Percentiles rank a stretch among this genome's conserved stretches.
Evolutionary conservation across 2,329 filamentous ascomycete species (phyloP).

Genomic region (Raffaelea ambrosiae): DNA sequence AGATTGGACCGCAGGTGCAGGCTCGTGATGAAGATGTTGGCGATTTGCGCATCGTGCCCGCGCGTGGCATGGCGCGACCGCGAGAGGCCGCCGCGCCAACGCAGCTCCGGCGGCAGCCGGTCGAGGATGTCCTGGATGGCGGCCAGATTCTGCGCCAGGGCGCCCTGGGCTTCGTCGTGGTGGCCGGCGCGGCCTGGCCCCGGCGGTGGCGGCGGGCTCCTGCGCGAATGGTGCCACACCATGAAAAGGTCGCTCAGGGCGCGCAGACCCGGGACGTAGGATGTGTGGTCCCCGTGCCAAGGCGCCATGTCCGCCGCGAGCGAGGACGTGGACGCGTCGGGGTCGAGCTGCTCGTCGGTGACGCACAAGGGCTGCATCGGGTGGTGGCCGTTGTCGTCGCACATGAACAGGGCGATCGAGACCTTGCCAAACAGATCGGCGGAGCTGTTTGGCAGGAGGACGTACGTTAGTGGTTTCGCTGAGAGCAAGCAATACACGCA

Average conservation of each 20-base stretch:
- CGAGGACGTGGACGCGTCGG: neutral
- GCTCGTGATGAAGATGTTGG: constrained; percentile 27
- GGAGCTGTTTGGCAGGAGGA: neutral
- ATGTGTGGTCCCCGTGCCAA: constrained; percentile 24
- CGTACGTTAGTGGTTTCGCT: too few relatives aligned
- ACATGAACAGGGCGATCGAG: neutral
- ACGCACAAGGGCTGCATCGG: neutral
- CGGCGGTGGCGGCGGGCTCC: constrained; percentile 6
- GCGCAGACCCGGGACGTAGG: constrained; percentile 25
- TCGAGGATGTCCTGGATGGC: constrained; percentile 22
- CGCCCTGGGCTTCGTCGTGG: neutral
- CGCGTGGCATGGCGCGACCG: constrained; percentile 19
- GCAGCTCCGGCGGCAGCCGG: constrained; percentile 21
- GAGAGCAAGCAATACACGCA: too few relatives aligned
- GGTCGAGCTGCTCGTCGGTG: constrained; percentile 2
- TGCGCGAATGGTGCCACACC: constrained; percentile 23
- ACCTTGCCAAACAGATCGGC: neutral
- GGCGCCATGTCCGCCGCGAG: constrained; percentile 3
- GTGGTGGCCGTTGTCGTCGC: neutral
- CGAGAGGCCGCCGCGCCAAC: constrained; percentile 27
- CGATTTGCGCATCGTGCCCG: constrained; percentile 27
- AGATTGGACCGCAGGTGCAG: constrained; percentile 27
- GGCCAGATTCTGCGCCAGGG: constrained; percentile 7
- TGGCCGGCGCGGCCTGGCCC: neutral
- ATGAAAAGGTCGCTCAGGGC: constrained; percentile 23